A percentile compares a stretch with the other conserved stretches of the same genome.
Conservation (phyloP, 2,329 filamentous ascomycete genomes). For the Rugonectria rugulosa region DNA sequence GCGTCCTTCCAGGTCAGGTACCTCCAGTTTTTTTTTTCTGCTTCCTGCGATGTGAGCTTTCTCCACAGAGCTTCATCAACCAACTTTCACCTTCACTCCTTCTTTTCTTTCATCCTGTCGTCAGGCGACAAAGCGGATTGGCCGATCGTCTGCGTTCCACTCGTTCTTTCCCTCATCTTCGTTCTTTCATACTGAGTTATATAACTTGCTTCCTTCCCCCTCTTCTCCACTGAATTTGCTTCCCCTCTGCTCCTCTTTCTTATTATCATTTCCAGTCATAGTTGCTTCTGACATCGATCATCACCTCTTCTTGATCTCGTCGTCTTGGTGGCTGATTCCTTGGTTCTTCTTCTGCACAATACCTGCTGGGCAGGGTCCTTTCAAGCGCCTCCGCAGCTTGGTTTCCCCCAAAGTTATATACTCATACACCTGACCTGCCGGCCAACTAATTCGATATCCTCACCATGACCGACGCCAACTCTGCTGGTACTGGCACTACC, state of each 20-base stretch:
- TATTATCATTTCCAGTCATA: not conserved
- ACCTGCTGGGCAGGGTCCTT: conserved; percentile 39
- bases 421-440: not conserved
- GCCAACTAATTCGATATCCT: not conserved
- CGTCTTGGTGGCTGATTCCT: not conserved
- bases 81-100: not conserved
- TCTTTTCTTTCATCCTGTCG: conserved; percentile 14
- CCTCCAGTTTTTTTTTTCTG: not conserved
- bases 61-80: conserved; percentile 15
- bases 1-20: not conserved
- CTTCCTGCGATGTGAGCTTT: not conserved
- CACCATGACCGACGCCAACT: conserved; percentile 36
- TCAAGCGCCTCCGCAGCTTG: not conserved
- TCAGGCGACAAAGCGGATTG: conserved; percentile 13
- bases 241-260: conserved; percentile 19
- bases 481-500: conserved; percentile 8
- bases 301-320: not conserved
- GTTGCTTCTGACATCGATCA: not conserved
- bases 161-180: conserved; percentile 9
- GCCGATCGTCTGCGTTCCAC: not conserved
- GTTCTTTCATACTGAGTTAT: conserved; percentile 13
- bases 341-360: not conserved
- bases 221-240: conserved; percentile 16
- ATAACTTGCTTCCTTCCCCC: conserved; percentile 16
- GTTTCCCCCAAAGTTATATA: not conserved